phyloP scores from a whole-genome alignment of 225 moss, liverwort and hornwort genomes.

The Polytrichum formosum region DNA sequence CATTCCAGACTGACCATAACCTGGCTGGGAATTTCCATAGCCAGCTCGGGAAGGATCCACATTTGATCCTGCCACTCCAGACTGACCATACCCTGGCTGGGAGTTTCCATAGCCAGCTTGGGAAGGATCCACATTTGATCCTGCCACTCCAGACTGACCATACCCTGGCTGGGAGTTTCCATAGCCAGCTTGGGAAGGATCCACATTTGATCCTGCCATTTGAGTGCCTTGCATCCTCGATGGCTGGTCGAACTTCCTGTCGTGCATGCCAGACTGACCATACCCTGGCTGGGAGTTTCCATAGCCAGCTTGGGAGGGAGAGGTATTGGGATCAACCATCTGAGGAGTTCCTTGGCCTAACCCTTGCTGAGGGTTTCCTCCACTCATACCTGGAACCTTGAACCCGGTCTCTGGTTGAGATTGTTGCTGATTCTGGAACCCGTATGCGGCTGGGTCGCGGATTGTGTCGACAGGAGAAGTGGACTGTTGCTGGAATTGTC shows the following conservation, averaged over 20 bases:
- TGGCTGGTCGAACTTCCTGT: background rate
- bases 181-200: background rate
- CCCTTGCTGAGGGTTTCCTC: background rate
- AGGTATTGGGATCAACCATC: background rate
- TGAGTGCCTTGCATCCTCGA: background rate
- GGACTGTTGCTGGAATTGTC: background rate
- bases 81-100: too few relatives aligned
- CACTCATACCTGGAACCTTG: constrained; percentile 13
- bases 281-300: background rate
- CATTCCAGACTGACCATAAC: too few relatives aligned
- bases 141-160: too few relatives aligned
- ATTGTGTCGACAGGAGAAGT: background rate
- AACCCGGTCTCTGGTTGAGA: constrained; percentile 9
- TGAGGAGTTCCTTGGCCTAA: background rate
- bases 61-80: too few relatives aligned
- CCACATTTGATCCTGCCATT: background rate
- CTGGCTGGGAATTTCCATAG: too few relatives aligned
- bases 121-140: too few relatives aligned
- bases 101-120: too few relatives aligned
- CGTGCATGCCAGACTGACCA: background rate
- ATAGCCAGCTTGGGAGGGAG: background rate
- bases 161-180: background rate
- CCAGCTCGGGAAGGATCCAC: too few relatives aligned
- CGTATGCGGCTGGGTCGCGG: constrained; percentile 11
- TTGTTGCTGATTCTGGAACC: background rate